Percentiles rank a stretch among this genome's conserved stretches.
Conservation (phyloP, 2,329 filamentous ascomycete species). For the Helotiales sp. region DNA sequence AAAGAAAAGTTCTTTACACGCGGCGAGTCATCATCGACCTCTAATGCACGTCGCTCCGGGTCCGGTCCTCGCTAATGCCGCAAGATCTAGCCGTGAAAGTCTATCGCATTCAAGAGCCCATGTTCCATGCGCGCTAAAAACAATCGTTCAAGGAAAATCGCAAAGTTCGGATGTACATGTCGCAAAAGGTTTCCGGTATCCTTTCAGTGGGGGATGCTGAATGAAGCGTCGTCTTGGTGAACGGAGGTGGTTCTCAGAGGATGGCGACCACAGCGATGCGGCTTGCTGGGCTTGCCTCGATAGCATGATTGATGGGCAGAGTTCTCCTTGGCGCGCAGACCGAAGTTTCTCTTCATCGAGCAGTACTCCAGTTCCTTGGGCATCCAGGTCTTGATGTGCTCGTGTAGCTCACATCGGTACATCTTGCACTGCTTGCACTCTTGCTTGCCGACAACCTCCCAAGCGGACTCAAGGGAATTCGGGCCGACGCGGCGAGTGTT, state of each 20-base stretch:
- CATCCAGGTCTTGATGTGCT: conserved; percentile 66
- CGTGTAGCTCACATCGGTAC: conserved; percentile 65
- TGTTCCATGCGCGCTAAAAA: conserved; percentile 9
- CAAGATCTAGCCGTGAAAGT: conserved; percentile 6
- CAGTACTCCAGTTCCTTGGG: conserved; percentile 63
- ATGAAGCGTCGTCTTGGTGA: conserved; percentile 30
- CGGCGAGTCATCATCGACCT: conserved; percentile 7
- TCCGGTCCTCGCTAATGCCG: conserved; percentile 8
- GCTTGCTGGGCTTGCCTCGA: conserved; percentile 64
- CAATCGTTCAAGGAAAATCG: conserved; percentile 1
- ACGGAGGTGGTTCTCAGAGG: conserved; percentile 38
- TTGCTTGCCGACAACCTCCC: conserved; percentile 64
- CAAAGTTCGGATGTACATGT: background rate
- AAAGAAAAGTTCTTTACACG: conserved; percentile 3
- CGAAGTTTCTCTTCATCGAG: conserved; percentile 62
- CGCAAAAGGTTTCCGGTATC: background rate
- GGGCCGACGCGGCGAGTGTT: conserved; percentile 62
- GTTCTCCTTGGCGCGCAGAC: conserved; percentile 50
- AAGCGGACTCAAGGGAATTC: conserved; percentile 68
- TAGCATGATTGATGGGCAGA: conserved; percentile 59
- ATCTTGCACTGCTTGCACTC: conserved; percentile 67
- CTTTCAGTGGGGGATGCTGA: conserved; percentile 12
- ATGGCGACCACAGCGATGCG: conserved; percentile 62
- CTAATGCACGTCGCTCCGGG: conserved; percentile 7
- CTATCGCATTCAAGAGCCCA: background rate